These are phyloP conservation scores for Cucurbita moschata DNA, from an alignment of 306 rosid genomes.

Conservation along the genomic window DNA sequence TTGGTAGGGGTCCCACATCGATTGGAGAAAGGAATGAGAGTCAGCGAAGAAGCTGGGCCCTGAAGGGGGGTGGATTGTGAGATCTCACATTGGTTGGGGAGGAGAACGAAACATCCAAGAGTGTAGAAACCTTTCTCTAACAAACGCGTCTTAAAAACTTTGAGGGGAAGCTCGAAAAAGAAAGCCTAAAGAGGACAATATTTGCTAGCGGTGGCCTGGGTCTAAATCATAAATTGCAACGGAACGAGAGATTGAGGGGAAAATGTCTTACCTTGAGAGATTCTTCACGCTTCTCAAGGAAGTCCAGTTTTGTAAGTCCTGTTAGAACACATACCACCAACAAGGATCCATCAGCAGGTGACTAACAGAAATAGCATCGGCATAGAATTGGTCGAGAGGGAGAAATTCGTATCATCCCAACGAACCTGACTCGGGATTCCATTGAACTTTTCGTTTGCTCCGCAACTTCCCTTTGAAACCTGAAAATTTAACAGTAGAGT, in stretches of 20 bases:
- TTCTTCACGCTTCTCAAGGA: conserved; percentile 12
- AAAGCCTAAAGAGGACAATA: too few relatives aligned
- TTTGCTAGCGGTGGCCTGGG: too few relatives aligned
- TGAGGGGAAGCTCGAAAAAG: too few relatives aligned
- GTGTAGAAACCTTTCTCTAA: too few relatives aligned
- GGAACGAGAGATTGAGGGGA: neutral
- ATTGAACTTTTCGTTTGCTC: conserved; percentile 3
- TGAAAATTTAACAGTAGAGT: neutral
- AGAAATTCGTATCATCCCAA: neutral
- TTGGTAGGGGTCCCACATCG: too few relatives aligned
- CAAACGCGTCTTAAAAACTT: too few relatives aligned
- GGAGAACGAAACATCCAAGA: too few relatives aligned
- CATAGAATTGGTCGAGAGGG: neutral
- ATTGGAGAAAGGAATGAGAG: too few relatives aligned
- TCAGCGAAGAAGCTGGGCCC: too few relatives aligned
- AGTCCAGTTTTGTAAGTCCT: conserved; percentile 8
- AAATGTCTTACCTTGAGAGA: neutral
- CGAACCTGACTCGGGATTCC: conserved; percentile 14
- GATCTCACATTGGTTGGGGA: too few relatives aligned
- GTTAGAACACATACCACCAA: neutral
- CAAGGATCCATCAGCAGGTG: neutral
- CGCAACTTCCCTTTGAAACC: conserved; percentile 6
- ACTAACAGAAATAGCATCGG: neutral
- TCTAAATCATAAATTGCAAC: neutral
- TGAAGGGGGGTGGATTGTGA: too few relatives aligned